phyloP scores from a whole-genome alignment of 2,329 filamentous ascomycete species.

The Fusarium solani-melongenae region DNA sequence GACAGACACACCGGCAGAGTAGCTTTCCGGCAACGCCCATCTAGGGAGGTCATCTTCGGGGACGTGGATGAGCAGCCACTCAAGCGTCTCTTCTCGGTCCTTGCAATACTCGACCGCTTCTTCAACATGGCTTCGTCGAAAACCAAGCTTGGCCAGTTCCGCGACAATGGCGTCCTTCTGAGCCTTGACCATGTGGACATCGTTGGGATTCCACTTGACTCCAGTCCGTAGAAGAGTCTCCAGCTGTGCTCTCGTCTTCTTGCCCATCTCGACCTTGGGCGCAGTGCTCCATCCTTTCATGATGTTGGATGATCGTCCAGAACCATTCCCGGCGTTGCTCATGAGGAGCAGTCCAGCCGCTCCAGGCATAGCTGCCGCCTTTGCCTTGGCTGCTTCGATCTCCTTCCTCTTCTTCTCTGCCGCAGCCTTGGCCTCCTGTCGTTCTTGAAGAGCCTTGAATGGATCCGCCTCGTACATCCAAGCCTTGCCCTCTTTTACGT shows the following conservation, averaged over 20 bases:
- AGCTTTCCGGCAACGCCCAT: slow-evolving; percentile 92
- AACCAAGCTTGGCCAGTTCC: slow-evolving; percentile 82
- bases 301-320: slow-evolving; percentile 52
- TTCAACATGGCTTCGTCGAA: slow-evolving; percentile 88
- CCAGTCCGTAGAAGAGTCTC: slow-evolving; percentile 83
- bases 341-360: slow-evolving; percentile 67
- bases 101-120: slow-evolving; percentile 91
- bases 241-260: slow-evolving; percentile 79
- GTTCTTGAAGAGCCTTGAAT: slow-evolving; percentile 82
- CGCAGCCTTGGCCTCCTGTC: slow-evolving; percentile 79
- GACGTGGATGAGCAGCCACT: slow-evolving; percentile 97
- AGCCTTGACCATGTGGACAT: slow-evolving; percentile 69
- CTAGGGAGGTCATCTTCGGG: slow-evolving; percentile 95
- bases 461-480: slow-evolving; percentile 98
- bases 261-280: slow-evolving; percentile 93
- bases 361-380: slow-evolving; percentile 72
- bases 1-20: slow-evolving; percentile 89
- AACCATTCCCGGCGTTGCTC: slow-evolving; percentile 53
- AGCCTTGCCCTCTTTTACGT: slow-evolving; percentile 77
- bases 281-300: slow-evolving; percentile 85
- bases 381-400: slow-evolving; percentile 73
- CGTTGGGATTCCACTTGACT: slow-evolving; percentile 88
- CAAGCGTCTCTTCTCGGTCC: slow-evolving; percentile 89
- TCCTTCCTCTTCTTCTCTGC: slow-evolving; percentile 85
- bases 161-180: slow-evolving; percentile 72